Base-by-base conservation (phyloP, 2,329 filamentous ascomycete genomes). In the Polytolypa hystricis region DNA sequence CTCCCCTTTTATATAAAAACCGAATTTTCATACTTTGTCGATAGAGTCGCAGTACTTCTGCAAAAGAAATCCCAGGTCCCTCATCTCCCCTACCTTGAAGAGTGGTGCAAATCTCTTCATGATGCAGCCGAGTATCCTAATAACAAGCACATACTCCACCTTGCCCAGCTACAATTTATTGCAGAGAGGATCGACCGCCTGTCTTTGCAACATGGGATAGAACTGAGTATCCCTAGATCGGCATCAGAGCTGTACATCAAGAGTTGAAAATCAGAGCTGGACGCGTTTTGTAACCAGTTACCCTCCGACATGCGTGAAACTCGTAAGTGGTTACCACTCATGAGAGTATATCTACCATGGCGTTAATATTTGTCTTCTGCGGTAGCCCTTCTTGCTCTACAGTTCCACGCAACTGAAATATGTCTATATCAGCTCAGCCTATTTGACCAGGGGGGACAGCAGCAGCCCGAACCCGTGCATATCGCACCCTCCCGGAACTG, bases 391-490 rank as follows among this genome's bases (percentile, higher is more conserved):
- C 48, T 64, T n/a, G 51, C 53, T 19, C 54, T 62, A 44, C 58
- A 62, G 32, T 62, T 58, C 23, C 53, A 59, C 37, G 56, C 58
- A 1, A 54, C 56, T 11, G 58, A 58, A 32, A 45, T 64, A 1
- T 61, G 57, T 42, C 52, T 65, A 5, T 61, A 56, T 39, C 60
- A 64, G 38, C 49, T 61, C 7, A 55, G 52, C 23, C 54, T 63
- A 30, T 51, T 58, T 30, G 50, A 56, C 33, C 49, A 50, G 18
- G 43, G 26, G 43, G 41, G 40, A 45, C 21, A 25, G 19, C 38
- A 42, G 19, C 41, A 43, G 8, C 35, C 35, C 6, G 32, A 46
- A 12, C 35, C 47, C 10, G 26, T 43, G 8, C 37, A 25, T 33
- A 36, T 40, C 1, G 48, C 48, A 3, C 47, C 59, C 3, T 37